These are phyloP conservation scores for Suhomyces atakaporum DNA, from an alignment of 1,139 yeast genomes.

Conservation along the genomic window DNA sequence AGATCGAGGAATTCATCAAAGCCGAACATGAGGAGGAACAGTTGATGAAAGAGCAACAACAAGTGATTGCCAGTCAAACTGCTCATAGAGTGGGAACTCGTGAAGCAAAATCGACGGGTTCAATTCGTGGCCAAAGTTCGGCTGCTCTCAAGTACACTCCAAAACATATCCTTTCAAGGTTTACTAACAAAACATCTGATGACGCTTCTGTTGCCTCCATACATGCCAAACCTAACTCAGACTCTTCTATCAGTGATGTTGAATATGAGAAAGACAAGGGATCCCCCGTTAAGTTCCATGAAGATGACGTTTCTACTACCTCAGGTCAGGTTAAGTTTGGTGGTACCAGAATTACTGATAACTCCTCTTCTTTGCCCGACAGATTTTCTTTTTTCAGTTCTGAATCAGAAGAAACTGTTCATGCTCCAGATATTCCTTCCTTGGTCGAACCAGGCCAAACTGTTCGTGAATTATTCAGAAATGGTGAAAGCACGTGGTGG, in stretches of 20 bases:
- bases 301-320: slow-evolving; percentile 11
- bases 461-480: slow-evolving; percentile 63
- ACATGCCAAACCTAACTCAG: slow-evolving; percentile 21
- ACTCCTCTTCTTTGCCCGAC: slow-evolving; percentile 37
- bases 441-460: slow-evolving; percentile 65
- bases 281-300: slow-evolving; percentile 1
- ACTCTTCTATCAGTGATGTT: slow-evolving; percentile 29
- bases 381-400: slow-evolving; percentile 83
- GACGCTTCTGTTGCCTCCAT: slow-evolving; percentile 12
- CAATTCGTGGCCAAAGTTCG: slow-evolving; percentile 20
- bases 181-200: slow-evolving; percentile 9
- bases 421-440: slow-evolving; percentile 83
- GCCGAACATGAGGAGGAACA: slow-evolving; percentile 45
- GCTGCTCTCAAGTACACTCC: slow-evolving; percentile 71
- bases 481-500: slow-evolving; percentile 75
- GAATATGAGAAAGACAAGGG: slow-evolving; percentile 17
- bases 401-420: slow-evolving; percentile 82
- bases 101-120: slow-evolving; percentile 26
- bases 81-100: slow-evolving; percentile 26
- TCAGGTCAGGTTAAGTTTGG: slow-evolving; percentile 38
- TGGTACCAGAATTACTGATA: slow-evolving; percentile 33
- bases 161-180: slow-evolving; percentile 26
- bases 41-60: slow-evolving; percentile 32
- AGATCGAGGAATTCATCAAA: slow-evolving; percentile 70
- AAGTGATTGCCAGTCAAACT: slow-evolving; percentile 32